Conservation (phyloP, 305 asterid genomes). For the Caryopteris hybrid region DNA sequence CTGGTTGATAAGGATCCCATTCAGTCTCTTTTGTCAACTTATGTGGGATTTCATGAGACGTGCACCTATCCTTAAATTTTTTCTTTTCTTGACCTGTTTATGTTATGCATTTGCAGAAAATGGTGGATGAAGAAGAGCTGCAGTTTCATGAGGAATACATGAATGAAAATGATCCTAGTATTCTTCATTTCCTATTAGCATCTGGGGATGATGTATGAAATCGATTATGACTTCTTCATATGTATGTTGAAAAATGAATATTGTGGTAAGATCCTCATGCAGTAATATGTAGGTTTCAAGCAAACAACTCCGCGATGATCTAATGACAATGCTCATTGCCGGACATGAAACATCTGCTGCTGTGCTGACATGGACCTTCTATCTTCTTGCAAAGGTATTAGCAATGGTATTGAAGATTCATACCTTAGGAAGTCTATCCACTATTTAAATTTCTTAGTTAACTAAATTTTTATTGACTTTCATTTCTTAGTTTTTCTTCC, state of each 20-base stretch:
- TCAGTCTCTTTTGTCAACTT: not conserved
- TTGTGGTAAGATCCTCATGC: conserved; percentile 29
- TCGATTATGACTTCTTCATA: conserved; percentile 16
- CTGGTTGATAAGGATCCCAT: too few species aligned
- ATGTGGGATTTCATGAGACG: not conserved
- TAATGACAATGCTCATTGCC: conserved; percentile 98
- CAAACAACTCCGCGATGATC: conserved; percentile 98
- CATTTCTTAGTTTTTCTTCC: not conserved
- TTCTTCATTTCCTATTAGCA: conserved; percentile 93
- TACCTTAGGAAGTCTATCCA: not conserved
- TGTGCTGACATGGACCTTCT: conserved; percentile 96
- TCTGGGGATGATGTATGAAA: conserved; percentile 88
- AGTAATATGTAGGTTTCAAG: conserved; percentile 73
- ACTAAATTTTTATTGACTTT: not conserved
- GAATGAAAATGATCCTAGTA: conserved; percentile 97
- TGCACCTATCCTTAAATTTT: not conserved
- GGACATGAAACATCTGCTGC: conserved; percentile 99
- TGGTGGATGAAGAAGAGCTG: conserved; percentile 95
- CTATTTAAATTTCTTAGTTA: not conserved
- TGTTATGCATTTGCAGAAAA: conserved; percentile 55
- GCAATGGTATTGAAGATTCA: conserved; percentile 1
- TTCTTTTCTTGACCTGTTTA: not conserved
- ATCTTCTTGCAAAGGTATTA: conserved; percentile 80
- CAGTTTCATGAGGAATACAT: conserved; percentile 96
- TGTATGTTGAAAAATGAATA: conserved; percentile 15